phyloP scores from a whole-genome alignment of 805 yeast species.

The Starmerella vaccinii region DNA sequence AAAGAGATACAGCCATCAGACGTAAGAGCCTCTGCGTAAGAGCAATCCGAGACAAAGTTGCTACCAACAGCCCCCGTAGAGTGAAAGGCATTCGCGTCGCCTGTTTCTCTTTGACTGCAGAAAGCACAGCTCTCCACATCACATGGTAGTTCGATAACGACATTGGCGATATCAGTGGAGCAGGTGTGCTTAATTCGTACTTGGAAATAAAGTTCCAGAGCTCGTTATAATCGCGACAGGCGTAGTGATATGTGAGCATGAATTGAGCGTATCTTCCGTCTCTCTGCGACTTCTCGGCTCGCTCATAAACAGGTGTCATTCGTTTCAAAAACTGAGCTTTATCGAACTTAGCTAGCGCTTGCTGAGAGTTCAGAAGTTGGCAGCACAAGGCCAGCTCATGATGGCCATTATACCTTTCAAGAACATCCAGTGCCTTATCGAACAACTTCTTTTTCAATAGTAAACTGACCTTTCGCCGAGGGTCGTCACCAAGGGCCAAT shows the following conservation, averaged over 20 bases:
- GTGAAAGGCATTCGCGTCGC: not conserved
- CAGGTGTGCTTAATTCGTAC: not conserved
- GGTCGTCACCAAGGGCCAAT: conserved; percentile 1
- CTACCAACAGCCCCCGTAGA: not conserved
- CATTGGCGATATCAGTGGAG: not conserved
- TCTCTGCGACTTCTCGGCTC: not conserved
- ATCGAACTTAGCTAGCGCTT: not conserved
- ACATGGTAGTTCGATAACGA: not conserved
- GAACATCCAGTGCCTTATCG: not conserved
- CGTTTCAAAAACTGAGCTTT: not conserved
- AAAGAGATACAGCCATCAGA: not conserved
- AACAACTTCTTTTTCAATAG: not conserved
- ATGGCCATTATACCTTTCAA: not conserved
- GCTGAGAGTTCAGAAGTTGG: not conserved
- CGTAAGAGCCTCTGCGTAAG: not conserved
- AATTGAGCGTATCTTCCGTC: conserved; percentile 9
- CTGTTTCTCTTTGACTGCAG: not conserved
- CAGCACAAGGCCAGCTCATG: conserved; percentile 8
- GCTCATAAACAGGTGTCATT: not conserved
- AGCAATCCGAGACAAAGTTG: not conserved
- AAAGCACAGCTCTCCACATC: not conserved
- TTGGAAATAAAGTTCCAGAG: not conserved
- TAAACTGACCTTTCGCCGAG: not conserved
- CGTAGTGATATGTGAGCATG: conserved; percentile 5
- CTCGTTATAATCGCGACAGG: not conserved